Base-by-base conservation (phyloP, 1,139 yeast species). In the Kodamaea plutei region DNA sequence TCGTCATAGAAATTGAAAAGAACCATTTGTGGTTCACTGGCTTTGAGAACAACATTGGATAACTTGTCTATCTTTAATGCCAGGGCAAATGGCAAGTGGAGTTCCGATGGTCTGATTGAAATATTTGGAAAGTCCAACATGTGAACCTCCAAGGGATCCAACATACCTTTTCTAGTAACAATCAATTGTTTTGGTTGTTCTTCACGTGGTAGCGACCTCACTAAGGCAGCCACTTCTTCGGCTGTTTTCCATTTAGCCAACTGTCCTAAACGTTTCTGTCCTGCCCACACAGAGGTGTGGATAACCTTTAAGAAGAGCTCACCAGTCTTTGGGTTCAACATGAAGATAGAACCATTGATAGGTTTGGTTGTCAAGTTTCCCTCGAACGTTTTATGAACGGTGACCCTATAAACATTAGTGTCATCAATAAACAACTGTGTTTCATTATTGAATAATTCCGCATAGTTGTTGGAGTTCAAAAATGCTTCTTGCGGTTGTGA, bases 161-260 rank as follows among this genome's bases (percentile, higher is more conserved):
- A 56, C 71, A 91, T 83, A 14, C 96, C 95, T 49, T 84, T 85
- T 46, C 97, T 69, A 0, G 96, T 84, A 8, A 85, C 89, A 52
- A 91, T 84, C 36, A 93, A 65, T 55, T 89, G 96, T 47, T 83
- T 83, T 2, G 98, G 98, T 50, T 89, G 96, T 55, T 91, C 96
- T 52, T 91, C 96, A 34, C 77, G 72, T 1, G 97, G 97, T 36
- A 91, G 61, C 0, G 97, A 85, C 29, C 96, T 70, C 15, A 91
- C 73, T 41, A 91, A 64, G 0, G 96, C 95, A 8, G 96, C 91
- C 15, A 88, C 95, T 59, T 91, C 98, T 58, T 93, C 99, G 0
- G 98, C 98, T 2, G 97, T 82, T 54, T 91, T 91, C 98, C 98
- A 93, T 53, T 91, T 91, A 1, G 97, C 93, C 40, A 93, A 64